Percentiles rank a stretch among this genome's conserved stretches.
Evolutionary conservation across 2,329 filamentous ascomycete species (phyloP).

Genomic region (Truncatella angustata): DNA sequence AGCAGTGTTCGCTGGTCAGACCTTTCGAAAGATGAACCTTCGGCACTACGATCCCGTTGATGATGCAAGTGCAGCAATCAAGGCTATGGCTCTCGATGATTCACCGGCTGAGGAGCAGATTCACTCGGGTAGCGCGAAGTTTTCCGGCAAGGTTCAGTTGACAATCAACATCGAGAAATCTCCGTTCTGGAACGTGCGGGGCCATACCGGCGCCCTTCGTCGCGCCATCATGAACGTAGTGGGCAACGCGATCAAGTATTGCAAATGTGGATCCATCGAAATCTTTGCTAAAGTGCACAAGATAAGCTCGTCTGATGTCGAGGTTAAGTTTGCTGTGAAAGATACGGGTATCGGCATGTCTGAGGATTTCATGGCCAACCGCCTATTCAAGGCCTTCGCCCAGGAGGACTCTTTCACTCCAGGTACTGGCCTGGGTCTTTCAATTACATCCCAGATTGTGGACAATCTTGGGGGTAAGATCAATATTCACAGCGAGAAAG

Average conservation of each 20-base stretch:
- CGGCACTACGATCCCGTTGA: background rate
- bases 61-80: conserved; percentile 46
- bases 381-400: conserved; percentile 61
- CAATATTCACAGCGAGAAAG: conserved; percentile 34
- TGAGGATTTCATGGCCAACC: conserved; percentile 57
- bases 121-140: conserved; percentile 25
- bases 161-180: conserved; percentile 47
- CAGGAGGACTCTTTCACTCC: conserved; percentile 62
- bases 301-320: conserved; percentile 31
- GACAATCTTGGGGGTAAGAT: conserved; percentile 17
- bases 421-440: conserved; percentile 64
- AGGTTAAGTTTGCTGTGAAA: conserved; percentile 51
- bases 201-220: conserved; percentile 49
- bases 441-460: conserved; percentile 59
- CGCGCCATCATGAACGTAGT: conserved; percentile 63
- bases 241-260: conserved; percentile 64
- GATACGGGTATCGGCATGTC: conserved; percentile 68
- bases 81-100: background rate
- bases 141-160: conserved; percentile 34
- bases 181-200: conserved; percentile 50
- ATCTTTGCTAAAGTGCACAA: conserved; percentile 25
- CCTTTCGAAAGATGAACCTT: conserved; percentile 22
- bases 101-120: background rate
- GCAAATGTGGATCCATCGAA: conserved; percentile 32
- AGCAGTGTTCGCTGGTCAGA: conserved; percentile 44